phyloP scores from a whole-genome alignment of 805 yeast species.

The Scheffersomyces amazonensis region DNA sequence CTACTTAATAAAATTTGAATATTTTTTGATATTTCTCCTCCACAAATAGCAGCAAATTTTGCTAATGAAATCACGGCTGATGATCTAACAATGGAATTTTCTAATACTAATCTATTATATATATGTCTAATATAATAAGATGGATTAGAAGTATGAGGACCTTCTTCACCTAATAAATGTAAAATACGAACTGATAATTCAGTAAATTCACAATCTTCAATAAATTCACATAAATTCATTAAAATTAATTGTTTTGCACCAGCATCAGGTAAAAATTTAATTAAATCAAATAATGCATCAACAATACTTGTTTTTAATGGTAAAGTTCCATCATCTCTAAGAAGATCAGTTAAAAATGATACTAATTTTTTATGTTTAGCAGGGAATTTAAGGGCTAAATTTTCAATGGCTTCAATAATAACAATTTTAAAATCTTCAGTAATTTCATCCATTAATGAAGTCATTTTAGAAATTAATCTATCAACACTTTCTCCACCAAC shows the following conservation, averaged over 20 bases:
- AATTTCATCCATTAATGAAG: conserved; percentile 87
- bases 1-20: conserved; percentile 75
- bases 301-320: conserved; percentile 82
- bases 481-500: conserved; percentile 66
- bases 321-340: conserved; percentile 90
- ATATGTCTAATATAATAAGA: conserved; percentile 92
- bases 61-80: conserved; percentile 93
- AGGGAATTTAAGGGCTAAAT: conserved; percentile 91
- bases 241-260: conserved; percentile 78
- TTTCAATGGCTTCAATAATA: conserved; percentile 91
- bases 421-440: conserved; percentile 94
- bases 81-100: conserved; percentile 91
- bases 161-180: conserved; percentile 90
- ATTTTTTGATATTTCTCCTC: conserved; percentile 61
- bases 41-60: conserved; percentile 81
- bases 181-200: conserved; percentile 91
- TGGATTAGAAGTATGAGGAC: conserved; percentile 83
- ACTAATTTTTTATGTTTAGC: conserved; percentile 81
- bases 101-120: conserved; percentile 94
- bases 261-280: conserved; percentile 71
- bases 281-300: conserved; percentile 89
- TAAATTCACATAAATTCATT: conserved; percentile 90
- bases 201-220: conserved; percentile 96
- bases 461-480: conserved; percentile 80
- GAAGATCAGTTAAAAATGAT: conserved; percentile 73